phyloP scores from a whole-genome alignment of 2,329 filamentous ascomycete species.

The Fusarium miscanthi region DNA sequence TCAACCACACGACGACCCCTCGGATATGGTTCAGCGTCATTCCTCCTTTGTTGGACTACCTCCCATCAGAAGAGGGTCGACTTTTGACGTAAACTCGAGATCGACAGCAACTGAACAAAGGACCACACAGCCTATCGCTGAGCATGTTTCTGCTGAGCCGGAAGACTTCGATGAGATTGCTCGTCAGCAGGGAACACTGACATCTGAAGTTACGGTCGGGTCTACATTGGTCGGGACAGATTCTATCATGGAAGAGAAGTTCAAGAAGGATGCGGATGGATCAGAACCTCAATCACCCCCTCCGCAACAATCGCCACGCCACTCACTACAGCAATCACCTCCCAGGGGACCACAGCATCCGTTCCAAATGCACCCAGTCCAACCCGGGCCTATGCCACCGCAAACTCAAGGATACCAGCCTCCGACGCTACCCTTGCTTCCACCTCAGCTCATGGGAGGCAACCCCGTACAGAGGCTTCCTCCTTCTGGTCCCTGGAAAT shows the following conservation, averaged over 20 bases:
- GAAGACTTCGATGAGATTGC: constrained; percentile 37
- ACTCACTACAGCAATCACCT: constrained; percentile 12
- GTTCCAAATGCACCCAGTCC: constrained; percentile 35
- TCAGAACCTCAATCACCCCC: constrained; percentile 9
- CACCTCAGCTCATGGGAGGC: constrained; percentile 37
- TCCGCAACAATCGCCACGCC: constrained; percentile 15
- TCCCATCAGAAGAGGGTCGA: constrained; percentile 68
- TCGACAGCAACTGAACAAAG: constrained; percentile 48
- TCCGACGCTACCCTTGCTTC: constrained; percentile 40
- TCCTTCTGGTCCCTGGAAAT: constrained; percentile 61
- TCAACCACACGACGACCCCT: constrained; percentile 21
- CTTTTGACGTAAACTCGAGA: constrained; percentile 59
- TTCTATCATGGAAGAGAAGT: constrained; percentile 29
- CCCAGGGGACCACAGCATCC: constrained; percentile 30
- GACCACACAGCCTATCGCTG: constrained; percentile 50
- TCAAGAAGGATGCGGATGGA: constrained; percentile 26
- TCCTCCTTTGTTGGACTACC: constrained; percentile 68
- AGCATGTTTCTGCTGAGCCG: constrained; percentile 49
- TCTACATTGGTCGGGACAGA: constrained; percentile 38
- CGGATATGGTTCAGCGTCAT: constrained; percentile 53
- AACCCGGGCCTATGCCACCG: constrained; percentile 15
- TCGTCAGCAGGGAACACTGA: constrained; percentile 35
- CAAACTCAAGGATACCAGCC: constrained; percentile 17
- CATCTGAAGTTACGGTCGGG: constrained; percentile 34
- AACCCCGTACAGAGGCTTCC: constrained; percentile 57